A percentile compares a stretch with the other conserved stretches of the same genome.
These are phyloP conservation scores for Calonectria pauciramosa DNA, from an alignment of 2,329 filamentous ascomycete genomes.

Conservation along the genomic window DNA sequence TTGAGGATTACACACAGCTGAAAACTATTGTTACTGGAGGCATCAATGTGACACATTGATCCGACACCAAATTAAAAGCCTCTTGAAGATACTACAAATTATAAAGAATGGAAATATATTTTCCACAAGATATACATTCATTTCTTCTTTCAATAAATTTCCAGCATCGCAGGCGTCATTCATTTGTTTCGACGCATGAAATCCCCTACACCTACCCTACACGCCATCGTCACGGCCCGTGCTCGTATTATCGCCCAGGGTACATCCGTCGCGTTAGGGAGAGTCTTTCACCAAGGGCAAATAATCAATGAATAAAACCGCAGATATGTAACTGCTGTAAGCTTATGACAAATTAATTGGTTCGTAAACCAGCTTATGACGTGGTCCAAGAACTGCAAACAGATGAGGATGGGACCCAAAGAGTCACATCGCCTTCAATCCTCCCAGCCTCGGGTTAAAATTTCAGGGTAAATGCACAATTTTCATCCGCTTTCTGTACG, in stretches of 20 bases:
- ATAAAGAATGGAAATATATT: not conserved
- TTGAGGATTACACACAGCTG: not conserved
- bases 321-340: too few species aligned
- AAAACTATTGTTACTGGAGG: not conserved
- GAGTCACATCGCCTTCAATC: not conserved
- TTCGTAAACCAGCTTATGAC: not conserved
- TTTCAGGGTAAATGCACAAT: too few species aligned
- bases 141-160: too few species aligned
- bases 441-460: not conserved
- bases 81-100: not conserved
- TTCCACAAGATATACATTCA: not conserved
- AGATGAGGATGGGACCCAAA: not conserved
- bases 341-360: not conserved
- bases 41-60: not conserved
- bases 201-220: not conserved
- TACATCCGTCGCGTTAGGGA: not conserved
- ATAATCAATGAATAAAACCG: not conserved
- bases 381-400: not conserved
- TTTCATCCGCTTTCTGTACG: too few species aligned
- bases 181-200: too few species aligned
- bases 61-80: not conserved
- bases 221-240: not conserved
- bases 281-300: not conserved
- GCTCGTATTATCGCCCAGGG: not conserved
- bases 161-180: accelerated